phyloP scores from a whole-genome alignment of 495 filamentous ascomycete genomes.

The Apodospora peruviana region DNA sequence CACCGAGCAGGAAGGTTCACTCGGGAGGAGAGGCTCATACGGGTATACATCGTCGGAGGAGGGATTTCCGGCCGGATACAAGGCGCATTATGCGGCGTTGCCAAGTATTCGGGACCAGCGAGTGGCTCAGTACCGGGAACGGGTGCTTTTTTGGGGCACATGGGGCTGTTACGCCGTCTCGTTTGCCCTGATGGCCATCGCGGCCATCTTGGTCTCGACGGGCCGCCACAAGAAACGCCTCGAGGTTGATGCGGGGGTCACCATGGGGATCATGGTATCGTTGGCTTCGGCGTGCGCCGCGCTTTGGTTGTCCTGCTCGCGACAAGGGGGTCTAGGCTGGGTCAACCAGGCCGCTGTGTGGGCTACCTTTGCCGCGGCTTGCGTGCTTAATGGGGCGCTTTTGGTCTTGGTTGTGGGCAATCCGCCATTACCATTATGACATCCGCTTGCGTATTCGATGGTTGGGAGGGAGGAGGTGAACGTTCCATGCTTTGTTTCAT shows the following conservation, averaged over 20 bases:
- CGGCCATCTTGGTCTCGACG: constrained; percentile 47
- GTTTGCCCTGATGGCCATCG: constrained; percentile 49
- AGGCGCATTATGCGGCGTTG: constrained; percentile 38
- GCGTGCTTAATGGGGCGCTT: constrained; percentile 46
- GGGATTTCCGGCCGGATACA: constrained; percentile 35
- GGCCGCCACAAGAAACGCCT: constrained; percentile 46
- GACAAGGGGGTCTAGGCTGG: constrained; percentile 34
- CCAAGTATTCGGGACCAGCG: constrained; percentile 36
- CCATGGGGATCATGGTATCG: constrained; percentile 51
- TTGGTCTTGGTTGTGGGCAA: constrained; percentile 42
- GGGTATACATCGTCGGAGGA: constrained; percentile 26
- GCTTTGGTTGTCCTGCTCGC: constrained; percentile 43
- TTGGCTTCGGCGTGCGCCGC: constrained; percentile 50
- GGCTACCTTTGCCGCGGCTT: constrained; percentile 39
- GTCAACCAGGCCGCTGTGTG: constrained; percentile 38
- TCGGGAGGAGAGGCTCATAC: constrained; percentile 14
- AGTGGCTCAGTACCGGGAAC: constrained; percentile 37
- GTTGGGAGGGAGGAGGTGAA: background rate
- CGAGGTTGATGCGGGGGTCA: constrained; percentile 57
- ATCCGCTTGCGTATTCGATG: background rate
- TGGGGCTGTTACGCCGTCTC: constrained; percentile 40
- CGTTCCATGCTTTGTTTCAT: background rate
- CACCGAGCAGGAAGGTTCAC: constrained; percentile 17
- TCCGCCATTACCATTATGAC: constrained; percentile 19
- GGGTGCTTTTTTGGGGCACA: constrained; percentile 38